Conservation (phyloP, 148 eudicot species). For the Chenopodium berlandieri region DNA sequence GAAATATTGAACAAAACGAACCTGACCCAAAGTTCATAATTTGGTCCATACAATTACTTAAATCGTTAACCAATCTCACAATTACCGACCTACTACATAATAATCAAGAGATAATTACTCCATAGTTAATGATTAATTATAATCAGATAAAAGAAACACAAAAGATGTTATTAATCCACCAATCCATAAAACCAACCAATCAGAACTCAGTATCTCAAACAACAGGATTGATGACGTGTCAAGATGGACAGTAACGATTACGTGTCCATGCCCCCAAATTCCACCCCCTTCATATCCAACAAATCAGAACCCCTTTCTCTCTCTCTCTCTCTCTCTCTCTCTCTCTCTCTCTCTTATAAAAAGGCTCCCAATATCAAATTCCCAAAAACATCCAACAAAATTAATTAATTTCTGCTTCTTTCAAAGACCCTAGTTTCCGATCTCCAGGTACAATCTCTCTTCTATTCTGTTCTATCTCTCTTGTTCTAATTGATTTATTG, state of each 20-base stretch:
- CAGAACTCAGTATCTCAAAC: neutral
- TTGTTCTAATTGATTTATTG: too few species aligned
- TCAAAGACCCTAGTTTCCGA: slow-evolving; percentile 2
- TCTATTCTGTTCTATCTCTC: neutral
- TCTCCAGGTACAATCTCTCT: neutral
- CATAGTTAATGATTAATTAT: too few species aligned
- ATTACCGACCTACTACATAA: too few species aligned
- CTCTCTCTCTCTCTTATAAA: slow-evolving; percentile 2
- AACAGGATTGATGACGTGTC: slow-evolving; percentile 17
- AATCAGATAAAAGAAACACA: slow-evolving; percentile 3
- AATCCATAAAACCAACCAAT: neutral
- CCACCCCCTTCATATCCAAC: neutral
- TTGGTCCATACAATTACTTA: too few species aligned
- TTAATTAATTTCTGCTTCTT: neutral
- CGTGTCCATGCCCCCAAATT: too few species aligned
- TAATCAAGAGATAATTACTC: too few species aligned
- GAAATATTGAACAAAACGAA: too few species aligned
- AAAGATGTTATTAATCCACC: neutral
- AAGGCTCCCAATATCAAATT: neutral
- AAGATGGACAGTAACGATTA: neutral
- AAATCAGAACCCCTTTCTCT: neutral
- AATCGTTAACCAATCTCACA: too few species aligned
- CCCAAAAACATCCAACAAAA: neutral
- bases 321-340: slow-evolving; percentile 9
- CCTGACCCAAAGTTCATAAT: too few species aligned